phyloP scores from a whole-genome alignment of 2,329 filamentous ascomycete species.

The Berkeleyomyces basicola region DNA sequence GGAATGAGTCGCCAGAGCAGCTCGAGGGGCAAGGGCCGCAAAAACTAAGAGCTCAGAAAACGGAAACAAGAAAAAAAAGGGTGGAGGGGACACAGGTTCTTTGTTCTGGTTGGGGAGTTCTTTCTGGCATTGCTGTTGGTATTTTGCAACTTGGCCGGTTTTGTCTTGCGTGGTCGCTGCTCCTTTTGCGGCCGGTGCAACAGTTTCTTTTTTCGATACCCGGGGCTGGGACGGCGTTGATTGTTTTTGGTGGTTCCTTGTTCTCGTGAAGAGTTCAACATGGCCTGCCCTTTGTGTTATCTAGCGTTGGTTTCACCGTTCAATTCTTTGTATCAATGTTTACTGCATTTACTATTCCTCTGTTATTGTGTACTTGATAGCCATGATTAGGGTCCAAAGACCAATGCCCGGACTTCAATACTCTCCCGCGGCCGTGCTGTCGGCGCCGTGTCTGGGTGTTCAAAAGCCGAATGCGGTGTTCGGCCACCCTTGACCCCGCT shows the following conservation, averaged over 20 bases:
- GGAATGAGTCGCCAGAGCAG: slow-evolving; percentile 40
- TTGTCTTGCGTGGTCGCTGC: too few relatives aligned
- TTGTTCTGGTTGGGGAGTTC: background rate
- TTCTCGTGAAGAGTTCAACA: background rate
- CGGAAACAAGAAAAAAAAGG: background rate
- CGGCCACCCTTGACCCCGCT: slow-evolving; percentile 37
- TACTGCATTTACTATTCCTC: background rate
- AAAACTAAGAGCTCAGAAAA: slow-evolving; percentile 17
- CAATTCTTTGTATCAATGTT: background rate
- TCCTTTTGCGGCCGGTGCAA: background rate
- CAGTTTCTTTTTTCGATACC: background rate
- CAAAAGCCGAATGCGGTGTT: slow-evolving; percentile 63
- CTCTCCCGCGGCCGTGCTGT: slow-evolving; percentile 64
- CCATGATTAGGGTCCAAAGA: slow-evolving; percentile 41
- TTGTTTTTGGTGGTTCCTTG: background rate
- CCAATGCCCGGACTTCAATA: slow-evolving; percentile 74
- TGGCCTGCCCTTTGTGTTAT: slow-evolving; percentile 15
- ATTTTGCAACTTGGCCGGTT: background rate
- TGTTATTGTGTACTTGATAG: background rate
- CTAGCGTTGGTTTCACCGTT: background rate
- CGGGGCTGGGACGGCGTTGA: background rate
- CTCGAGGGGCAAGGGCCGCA: slow-evolving; percentile 30
- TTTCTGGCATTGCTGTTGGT: background rate
- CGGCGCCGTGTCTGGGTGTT: slow-evolving; percentile 51
- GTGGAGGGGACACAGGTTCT: background rate